Percentiles rank a stretch among this genome's conserved stretches.
Conservation (phyloP, 1,284 basidiomycete species). For the Peniophora sp. region DNA sequence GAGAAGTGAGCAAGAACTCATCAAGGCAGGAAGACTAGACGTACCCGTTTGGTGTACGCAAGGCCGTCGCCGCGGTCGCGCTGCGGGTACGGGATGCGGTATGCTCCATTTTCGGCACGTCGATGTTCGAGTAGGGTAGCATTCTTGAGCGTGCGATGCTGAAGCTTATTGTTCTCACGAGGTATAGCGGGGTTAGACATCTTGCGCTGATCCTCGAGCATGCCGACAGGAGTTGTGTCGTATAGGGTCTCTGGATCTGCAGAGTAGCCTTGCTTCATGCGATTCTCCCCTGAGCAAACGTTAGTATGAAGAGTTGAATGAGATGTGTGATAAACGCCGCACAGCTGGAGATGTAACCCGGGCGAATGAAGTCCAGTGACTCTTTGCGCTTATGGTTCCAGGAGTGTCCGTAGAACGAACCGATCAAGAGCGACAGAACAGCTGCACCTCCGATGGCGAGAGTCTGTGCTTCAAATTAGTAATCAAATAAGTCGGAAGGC, state of each 20-base stretch:
- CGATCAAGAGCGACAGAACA: conserved; percentile 8
- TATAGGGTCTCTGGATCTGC: background rate
- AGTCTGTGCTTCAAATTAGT: conserved; percentile 4
- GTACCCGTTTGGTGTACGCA: conserved; percentile 8
- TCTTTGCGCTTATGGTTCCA: conserved; percentile 11
- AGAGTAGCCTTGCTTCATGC: conserved; percentile 3
- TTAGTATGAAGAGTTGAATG: background rate
- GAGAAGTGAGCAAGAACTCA: background rate
- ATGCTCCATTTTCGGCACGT: conserved; percentile 4
- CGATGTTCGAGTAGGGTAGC: background rate
- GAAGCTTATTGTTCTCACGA: conserved; percentile 3
- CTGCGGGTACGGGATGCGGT: conserved; percentile 5
- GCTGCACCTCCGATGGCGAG: conserved; percentile 8
- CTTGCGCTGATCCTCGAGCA: background rate
- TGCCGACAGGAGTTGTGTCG: background rate
- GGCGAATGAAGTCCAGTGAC: conserved; percentile 7
- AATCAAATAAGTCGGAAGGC: background rate
- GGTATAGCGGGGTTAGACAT: background rate
- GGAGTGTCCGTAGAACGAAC: conserved; percentile 8
- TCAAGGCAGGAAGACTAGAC: background rate
- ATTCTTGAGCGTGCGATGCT: conserved; percentile 4
- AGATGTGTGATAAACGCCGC: background rate
- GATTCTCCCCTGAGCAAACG: conserved; percentile 7
- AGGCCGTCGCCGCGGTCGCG: conserved; percentile 9
- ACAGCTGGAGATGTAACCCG: conserved; percentile 11